Evolutionary conservation across 1,284 basidiomycete genomes (phyloP).

Genomic region (Jaminaea rosea): DNA sequence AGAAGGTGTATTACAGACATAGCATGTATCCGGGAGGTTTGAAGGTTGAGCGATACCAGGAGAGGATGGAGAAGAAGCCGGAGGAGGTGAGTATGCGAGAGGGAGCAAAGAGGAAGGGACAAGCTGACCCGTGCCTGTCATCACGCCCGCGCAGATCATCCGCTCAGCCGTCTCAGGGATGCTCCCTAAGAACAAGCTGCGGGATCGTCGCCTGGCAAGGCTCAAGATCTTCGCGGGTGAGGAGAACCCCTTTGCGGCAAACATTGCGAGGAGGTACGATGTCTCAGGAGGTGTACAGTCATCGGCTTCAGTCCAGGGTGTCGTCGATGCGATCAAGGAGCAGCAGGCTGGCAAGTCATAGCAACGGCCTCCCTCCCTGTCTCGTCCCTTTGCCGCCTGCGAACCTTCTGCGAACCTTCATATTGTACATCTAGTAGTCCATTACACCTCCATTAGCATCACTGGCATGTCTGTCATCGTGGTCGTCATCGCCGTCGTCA

Average conservation of each 20-base stretch:
- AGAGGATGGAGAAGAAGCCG: slow-evolving; percentile 59
- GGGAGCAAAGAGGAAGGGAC: not conserved
- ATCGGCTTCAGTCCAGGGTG: not conserved
- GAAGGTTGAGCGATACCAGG: slow-evolving; percentile 52
- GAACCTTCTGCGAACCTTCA: too few relatives aligned
- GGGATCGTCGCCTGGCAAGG: slow-evolving; percentile 41
- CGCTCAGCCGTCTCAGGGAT: slow-evolving; percentile 45
- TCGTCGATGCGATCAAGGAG: not conserved
- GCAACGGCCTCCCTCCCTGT: not conserved
- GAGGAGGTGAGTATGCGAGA: slow-evolving; percentile 64
- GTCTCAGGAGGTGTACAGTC: too few relatives aligned
- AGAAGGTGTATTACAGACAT: slow-evolving; percentile 80
- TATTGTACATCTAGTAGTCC: not conserved
- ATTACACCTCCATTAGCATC: not conserved
- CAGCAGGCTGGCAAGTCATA: not conserved
- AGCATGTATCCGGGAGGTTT: slow-evolving; percentile 88
- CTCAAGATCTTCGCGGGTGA: slow-evolving; percentile 41
- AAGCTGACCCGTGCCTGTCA: slow-evolving; percentile 4
- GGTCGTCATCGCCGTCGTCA: slow-evolving; percentile 9
- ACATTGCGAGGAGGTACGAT: slow-evolving; percentile 17
- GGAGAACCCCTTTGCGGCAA: slow-evolving; percentile 38
- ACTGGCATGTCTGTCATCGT: not conserved
- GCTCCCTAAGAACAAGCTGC: slow-evolving; percentile 45
- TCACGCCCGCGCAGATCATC: slow-evolving; percentile 23
- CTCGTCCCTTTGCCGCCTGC: too few relatives aligned